Percentiles rank a stretch among this genome's conserved stretches.
These are phyloP conservation scores for Penicillium sp. DNA, from an alignment of 2,329 filamentous ascomycete species.

Conservation along the genomic window DNA sequence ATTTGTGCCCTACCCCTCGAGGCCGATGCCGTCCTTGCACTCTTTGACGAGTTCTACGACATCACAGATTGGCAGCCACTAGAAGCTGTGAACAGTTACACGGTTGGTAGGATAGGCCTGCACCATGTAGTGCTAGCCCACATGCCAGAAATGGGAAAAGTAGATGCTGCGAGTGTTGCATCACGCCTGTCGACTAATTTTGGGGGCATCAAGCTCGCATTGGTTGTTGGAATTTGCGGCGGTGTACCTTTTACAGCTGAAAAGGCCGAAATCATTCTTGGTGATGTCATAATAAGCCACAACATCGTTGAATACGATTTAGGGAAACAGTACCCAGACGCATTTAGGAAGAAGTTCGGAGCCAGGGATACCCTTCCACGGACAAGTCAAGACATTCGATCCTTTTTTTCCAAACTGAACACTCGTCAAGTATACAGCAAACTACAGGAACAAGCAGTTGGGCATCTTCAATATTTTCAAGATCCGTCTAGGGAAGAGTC, in stretches of 20 bases:
- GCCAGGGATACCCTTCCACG: not conserved
- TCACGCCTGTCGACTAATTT: not conserved
- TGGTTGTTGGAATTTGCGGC: constrained; percentile 5
- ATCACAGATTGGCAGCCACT: not conserved
- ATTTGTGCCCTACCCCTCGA: constrained; percentile 5
- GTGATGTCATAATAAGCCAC: constrained; percentile 7
- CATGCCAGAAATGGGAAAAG: constrained; percentile 1
- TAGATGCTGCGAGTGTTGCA: not conserved
- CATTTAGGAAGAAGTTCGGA: not conserved
- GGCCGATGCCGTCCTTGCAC: constrained; percentile 1
- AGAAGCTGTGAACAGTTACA: constrained; percentile 2
- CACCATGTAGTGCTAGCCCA: constrained; percentile 1
- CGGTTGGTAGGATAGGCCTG: not conserved
- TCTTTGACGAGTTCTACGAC: constrained; percentile 3
- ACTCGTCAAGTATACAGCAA: no score
- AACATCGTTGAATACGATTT: constrained; percentile 3
- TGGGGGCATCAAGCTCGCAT: not conserved
- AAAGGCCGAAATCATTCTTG: not conserved
- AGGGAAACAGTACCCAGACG: constrained; percentile 1
- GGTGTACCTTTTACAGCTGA: not conserved
- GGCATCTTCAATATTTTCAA: no score
- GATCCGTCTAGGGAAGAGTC: not conserved
- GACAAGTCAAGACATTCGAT: not conserved
- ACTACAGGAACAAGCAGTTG: no score
- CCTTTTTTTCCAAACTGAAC: not conserved